Base-by-base conservation (phyloP, 345 rosid genomes). In the Rhizophora apiculata region DNA sequence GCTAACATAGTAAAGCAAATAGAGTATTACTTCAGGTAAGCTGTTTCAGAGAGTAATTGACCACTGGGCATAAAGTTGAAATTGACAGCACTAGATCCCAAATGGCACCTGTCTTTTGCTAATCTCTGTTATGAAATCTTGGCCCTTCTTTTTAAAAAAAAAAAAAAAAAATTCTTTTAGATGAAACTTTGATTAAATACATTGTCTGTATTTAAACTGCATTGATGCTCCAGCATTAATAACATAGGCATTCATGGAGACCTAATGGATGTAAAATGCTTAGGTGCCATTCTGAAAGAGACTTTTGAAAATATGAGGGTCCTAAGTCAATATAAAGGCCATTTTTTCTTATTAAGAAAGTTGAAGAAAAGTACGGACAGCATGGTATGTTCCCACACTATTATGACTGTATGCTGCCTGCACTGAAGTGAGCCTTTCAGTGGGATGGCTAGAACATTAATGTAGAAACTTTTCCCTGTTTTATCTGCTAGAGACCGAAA, bases 1-100 rank as follows among this genome's bases (percentile, higher is more conserved):
- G 83, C 78, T 62, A 78, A 77, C 77, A 77, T 96, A 70, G 65
- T 82, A 9, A 85, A 80, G 74, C 99, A 96, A 72, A 84, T 96
- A 67, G 97, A 96, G 72, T 92, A 96, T 69, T 96, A 96, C 84
- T 96, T 96, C 89, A 88, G 99, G 99, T 87, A 72, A 73, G 81
- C 24, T 21, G 52, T 74, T 7, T 59, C 18, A 6, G 27, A 36
- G 21, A 10, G 53, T 11, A 16, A 39, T 9, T 62, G 1, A 8
- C 46, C 18, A 13, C 49, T 43, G 16, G 49, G 49, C 18, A 13
- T 3, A 43, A 3, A 13, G 49, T 13, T 43, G 49, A 73, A 73
- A 67, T 13, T 59, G 60, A 31, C 13, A 6, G 37, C 20, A 52
- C 24, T 24, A 34, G 22, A 36, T 30, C 8, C 7, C 16, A 7